Conservation (phyloP, 2,329 filamentous ascomycete species). For the Colletotrichum orchidophilum region DNA sequence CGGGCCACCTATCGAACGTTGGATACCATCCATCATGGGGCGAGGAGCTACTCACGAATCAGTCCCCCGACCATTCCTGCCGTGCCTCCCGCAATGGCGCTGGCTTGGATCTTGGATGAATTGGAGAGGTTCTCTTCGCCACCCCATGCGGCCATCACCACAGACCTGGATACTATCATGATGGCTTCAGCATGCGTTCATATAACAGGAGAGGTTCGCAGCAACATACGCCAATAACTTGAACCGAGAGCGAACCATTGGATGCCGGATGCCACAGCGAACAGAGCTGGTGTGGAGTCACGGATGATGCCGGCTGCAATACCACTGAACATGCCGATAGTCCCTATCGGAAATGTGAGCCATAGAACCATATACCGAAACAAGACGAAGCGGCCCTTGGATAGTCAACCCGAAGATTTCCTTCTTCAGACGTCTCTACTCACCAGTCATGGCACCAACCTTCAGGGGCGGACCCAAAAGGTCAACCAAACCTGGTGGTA, state of each 20-base stretch:
- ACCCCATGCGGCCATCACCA: slow-evolving; percentile 58
- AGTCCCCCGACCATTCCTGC: slow-evolving; percentile 70
- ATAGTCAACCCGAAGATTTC: not conserved
- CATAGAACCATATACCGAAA: not conserved
- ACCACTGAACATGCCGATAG: slow-evolving; percentile 70
- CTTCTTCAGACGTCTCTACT: slow-evolving; percentile 10
- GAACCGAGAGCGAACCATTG: slow-evolving; percentile 85
- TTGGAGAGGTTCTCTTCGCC: slow-evolving; percentile 62
- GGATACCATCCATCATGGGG: slow-evolving; percentile 10
- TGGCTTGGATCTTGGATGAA: slow-evolving; percentile 71
- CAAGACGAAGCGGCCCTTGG: not conserved
- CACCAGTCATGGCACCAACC: slow-evolving; percentile 69
- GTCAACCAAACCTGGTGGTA: slow-evolving; percentile 55
- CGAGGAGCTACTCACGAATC: slow-evolving; percentile 53
- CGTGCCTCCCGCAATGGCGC: slow-evolving; percentile 75
- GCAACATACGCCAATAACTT: slow-evolving; percentile 75
- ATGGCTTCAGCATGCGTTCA: slow-evolving; percentile 21
- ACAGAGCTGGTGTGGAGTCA: slow-evolving; percentile 73
- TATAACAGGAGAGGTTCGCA: not conserved
- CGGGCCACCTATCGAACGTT: slow-evolving; percentile 54
- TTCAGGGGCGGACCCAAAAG: slow-evolving; percentile 63
- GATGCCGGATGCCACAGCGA: slow-evolving; percentile 75
- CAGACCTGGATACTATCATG: slow-evolving; percentile 56
- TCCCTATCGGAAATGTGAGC: slow-evolving; percentile 52
- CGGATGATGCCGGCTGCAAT: slow-evolving; percentile 77